A percentile compares a stretch with the other conserved stretches of the same genome.
Conservation (phyloP, 148 eudicot genomes). For the Diospyros lotus region DNA sequence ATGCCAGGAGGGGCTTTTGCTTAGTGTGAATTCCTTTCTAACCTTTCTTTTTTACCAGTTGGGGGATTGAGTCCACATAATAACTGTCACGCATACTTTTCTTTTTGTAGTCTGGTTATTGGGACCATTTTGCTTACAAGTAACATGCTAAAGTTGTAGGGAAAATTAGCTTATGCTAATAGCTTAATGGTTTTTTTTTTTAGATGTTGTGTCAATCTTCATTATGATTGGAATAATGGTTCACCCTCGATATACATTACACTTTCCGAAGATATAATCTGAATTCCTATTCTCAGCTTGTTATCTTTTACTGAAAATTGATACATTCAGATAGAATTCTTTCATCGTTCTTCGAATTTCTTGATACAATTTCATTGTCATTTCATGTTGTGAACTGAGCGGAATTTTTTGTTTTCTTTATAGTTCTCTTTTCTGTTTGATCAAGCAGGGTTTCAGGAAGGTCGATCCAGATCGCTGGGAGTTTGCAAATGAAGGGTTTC, state of each 20-base stretch:
- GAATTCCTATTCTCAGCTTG: no score
- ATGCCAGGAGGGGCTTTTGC: not conserved
- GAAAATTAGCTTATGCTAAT: not conserved
- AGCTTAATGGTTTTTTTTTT: not conserved
- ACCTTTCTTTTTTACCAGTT: not conserved
- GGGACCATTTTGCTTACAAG: slow-evolving; percentile 3
- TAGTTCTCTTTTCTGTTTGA: slow-evolving; percentile 16
- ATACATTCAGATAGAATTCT: slow-evolving; percentile 2
- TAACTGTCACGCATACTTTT: not conserved
- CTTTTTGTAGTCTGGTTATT: not conserved
- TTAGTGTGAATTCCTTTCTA: not conserved
- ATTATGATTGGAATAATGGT: not conserved
- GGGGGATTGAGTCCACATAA: not conserved
- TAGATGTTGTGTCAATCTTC: not conserved
- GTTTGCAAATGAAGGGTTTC: slow-evolving; percentile 70
- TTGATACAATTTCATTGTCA: not conserved
- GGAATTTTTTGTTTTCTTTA: slow-evolving; percentile 5
- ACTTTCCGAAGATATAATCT: no score
- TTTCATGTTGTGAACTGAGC: slow-evolving; percentile 3
- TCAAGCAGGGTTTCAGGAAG: slow-evolving; percentile 68
- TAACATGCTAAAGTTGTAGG: not conserved
- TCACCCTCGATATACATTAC: not conserved
- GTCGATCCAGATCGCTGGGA: slow-evolving; percentile 74
- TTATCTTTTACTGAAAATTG: not conserved
- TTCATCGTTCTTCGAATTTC: not conserved